These are phyloP conservation scores for Lotmaria passim DNA, from an alignment of 208 protist genomes.

Conservation along the genomic window DNA sequence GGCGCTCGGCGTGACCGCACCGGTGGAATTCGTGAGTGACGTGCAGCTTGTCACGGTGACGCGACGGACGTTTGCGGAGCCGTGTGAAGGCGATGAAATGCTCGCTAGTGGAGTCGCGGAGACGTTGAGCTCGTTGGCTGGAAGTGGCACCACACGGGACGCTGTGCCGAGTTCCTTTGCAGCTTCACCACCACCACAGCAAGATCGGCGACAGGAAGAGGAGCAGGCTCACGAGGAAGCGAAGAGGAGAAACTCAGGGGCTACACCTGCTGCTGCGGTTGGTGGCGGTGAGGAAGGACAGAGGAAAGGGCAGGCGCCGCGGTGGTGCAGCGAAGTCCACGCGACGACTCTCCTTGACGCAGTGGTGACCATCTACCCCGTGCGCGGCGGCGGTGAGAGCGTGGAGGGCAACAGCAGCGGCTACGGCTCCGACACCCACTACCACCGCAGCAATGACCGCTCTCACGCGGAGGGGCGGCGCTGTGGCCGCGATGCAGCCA, in stretches of 20 bases:
- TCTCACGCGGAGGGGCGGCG: no score
- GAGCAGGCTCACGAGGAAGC: background rate
- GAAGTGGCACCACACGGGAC: no score
- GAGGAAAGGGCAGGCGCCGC: background rate
- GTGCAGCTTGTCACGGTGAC: constrained; percentile 9
- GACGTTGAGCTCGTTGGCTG: no score
- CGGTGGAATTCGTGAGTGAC: constrained; percentile 51
- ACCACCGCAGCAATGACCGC: background rate
- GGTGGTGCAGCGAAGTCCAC: constrained; percentile 18
- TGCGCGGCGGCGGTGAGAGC: constrained; percentile 2
- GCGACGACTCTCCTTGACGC: constrained; percentile 11
- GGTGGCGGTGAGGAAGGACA: background rate
- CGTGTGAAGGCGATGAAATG: background rate
- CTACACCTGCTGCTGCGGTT: background rate
- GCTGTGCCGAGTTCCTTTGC: background rate
- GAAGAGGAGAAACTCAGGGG: no score
- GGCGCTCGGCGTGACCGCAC: constrained; percentile 32
- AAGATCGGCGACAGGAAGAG: background rate
- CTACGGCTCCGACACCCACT: background rate
- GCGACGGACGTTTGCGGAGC: constrained; percentile 14
- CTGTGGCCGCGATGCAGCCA: no score
- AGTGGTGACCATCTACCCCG: constrained; percentile 16
- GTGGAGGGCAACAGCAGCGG: background rate
- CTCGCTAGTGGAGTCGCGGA: background rate
- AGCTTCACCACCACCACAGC: background rate